Evolutionary conservation across 257 asterid genomes (phyloP).

Genomic region (Solanum piurae): DNA sequence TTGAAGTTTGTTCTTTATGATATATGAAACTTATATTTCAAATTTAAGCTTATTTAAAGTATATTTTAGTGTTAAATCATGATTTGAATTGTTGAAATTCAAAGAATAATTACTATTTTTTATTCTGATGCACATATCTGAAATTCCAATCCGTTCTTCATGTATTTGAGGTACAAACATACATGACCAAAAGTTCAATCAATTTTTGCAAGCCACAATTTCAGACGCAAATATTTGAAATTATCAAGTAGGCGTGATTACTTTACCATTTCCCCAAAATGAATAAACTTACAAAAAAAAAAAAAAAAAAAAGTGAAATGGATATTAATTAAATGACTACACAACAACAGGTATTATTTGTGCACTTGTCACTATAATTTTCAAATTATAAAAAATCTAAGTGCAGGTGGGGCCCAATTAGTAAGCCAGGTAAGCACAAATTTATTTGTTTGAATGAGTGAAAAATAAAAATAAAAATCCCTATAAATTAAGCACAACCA

Average conservation of each 20-base stretch:
- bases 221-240: not conserved
- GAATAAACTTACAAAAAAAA: too few species aligned
- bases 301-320: too few species aligned
- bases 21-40: too few species aligned
- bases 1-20: too few species aligned
- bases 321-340: too few species aligned
- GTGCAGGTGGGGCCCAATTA: not conserved
- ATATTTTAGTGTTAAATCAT: too few species aligned
- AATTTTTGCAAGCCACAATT: too few species aligned
- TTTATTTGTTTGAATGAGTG: not conserved
- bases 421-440: not conserved
- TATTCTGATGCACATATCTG: accelerated
- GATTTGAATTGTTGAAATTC: not conserved
- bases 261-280: not conserved
- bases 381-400: not conserved
- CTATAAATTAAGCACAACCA: not conserved
- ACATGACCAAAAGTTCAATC: not conserved
- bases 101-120: not conserved
- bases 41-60: too few species aligned
- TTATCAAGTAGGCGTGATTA: too few species aligned
- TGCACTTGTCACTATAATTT: not conserved
- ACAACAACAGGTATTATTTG: too few species aligned
- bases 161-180: too few species aligned
- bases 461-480: not conserved
- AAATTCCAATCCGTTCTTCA: not conserved